phyloP scores from a whole-genome alignment of 2,329 filamentous ascomycete genomes.

The Diaporthe citrichinensis region DNA sequence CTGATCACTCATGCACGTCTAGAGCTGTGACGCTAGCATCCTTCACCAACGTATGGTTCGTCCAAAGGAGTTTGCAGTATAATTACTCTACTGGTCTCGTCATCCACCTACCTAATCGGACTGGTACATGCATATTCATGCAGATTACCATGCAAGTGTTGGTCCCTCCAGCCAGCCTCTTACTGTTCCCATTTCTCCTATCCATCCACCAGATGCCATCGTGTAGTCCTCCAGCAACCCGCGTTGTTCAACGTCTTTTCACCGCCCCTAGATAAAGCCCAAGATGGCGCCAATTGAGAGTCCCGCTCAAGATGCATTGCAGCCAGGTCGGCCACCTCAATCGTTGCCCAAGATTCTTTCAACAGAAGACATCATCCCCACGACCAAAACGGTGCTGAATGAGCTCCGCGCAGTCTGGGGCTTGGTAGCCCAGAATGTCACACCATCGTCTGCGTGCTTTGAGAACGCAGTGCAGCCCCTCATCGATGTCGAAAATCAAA shows the following conservation, averaged over 20 bases:
- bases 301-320: not conserved
- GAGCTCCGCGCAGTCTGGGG: not conserved
- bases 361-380: not conserved
- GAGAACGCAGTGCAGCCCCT: not conserved
- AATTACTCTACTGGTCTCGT: not conserved
- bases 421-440: not conserved
- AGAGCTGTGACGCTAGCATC: no score
- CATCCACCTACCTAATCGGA: not conserved
- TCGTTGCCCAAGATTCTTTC: not conserved
- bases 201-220: not conserved
- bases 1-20: no score
- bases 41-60: no score
- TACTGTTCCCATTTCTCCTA: not conserved
- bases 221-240: no score
- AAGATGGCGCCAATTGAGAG: not conserved
- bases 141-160: not conserved
- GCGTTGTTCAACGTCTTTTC: no score
- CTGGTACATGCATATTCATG: not conserved
- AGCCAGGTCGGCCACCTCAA: not conserved
- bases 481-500: not conserved
- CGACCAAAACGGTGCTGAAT: not conserved
- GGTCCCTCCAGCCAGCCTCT: not conserved
- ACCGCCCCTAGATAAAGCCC: not conserved
- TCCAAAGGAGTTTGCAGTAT: no score
- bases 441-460: not conserved